Conservation (phyloP, 768 basidiomycete species). For the Imleria badia region DNA sequence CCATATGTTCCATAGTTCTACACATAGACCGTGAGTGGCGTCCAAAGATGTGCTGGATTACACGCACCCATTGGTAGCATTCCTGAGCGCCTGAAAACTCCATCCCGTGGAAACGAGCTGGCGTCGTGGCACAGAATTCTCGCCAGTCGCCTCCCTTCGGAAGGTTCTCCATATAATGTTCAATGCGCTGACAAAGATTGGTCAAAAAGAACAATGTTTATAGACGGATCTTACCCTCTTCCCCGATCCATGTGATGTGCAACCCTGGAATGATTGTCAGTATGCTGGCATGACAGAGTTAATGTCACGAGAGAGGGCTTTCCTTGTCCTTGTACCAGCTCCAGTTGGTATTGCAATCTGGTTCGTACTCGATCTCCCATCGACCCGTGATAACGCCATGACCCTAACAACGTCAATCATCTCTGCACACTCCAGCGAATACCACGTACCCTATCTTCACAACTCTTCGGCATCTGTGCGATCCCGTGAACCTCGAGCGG, state of each 20-base stretch:
- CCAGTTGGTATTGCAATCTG: slow-evolving; percentile 28
- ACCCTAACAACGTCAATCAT: slow-evolving; percentile 12
- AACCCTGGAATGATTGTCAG: slow-evolving; percentile 19
- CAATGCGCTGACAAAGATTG: slow-evolving; percentile 25
- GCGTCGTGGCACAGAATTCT: slow-evolving; percentile 36
- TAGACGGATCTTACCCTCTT: slow-evolving; percentile 19
- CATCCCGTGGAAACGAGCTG: slow-evolving; percentile 22
- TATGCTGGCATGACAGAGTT: not conserved
- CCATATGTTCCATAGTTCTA: slow-evolving; percentile 21
- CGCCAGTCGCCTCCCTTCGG: slow-evolving; percentile 29
- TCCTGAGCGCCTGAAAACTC: slow-evolving; percentile 28
- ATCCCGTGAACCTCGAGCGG: slow-evolving; percentile 26
- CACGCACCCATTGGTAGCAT: slow-evolving; percentile 19
- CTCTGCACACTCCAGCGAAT: not conserved
- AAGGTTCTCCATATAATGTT: slow-evolving; percentile 30
- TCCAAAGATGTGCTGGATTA: not conserved
- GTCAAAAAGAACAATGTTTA: not conserved
- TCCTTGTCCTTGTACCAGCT: slow-evolving; percentile 31
- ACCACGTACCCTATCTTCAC: slow-evolving; percentile 22
- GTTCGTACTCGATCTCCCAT: slow-evolving; percentile 28
- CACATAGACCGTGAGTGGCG: not conserved
- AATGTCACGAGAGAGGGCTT: not conserved
- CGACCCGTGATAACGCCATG: slow-evolving; percentile 20
- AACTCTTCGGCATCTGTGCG: slow-evolving; percentile 14
- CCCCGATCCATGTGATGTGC: slow-evolving; percentile 22